phyloP scores from a whole-genome alignment of 176 grass and related monocot genomes.

The Secale cereale region DNA sequence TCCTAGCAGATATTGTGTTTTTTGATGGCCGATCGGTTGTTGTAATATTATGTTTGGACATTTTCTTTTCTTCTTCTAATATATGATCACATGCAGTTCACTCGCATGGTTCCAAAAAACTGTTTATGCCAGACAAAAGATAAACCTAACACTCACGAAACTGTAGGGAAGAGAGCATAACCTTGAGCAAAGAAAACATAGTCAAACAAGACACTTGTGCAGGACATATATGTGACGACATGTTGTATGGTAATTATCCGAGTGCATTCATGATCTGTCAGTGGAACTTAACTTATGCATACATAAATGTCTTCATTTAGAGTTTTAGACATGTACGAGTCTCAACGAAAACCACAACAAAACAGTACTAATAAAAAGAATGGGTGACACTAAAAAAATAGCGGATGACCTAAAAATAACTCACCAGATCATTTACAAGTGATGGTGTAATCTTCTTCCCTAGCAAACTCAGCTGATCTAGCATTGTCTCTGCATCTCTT shows the following conservation, averaged over 20 bases:
- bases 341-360: background rate
- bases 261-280: background rate
- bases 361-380: constrained; percentile 14
- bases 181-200: constrained; percentile 3
- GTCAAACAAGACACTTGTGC: constrained; percentile 1
- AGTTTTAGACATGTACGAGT: constrained; percentile 2
- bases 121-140: background rate
- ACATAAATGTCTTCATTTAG: constrained; percentile 23
- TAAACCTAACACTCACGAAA: background rate
- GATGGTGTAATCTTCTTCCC: constrained; percentile 85
- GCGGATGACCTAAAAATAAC: constrained; percentile 22
- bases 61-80: background rate
- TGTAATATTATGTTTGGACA: background rate
- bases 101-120: background rate
- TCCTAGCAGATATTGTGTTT: background rate
- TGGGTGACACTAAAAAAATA: constrained; percentile 18
- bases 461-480: constrained; percentile 93
- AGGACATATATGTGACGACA: background rate
- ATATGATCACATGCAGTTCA: background rate
- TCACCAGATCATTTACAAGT: constrained; percentile 89
- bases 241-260: background rate
- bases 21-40: background rate
- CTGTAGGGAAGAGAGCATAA: background rate
- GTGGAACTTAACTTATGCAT: background rate
- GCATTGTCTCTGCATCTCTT: constrained; percentile 92